Evolutionary conservation across 441 rosid species (phyloP).

Genomic region (Omphalea diandra): DNA sequence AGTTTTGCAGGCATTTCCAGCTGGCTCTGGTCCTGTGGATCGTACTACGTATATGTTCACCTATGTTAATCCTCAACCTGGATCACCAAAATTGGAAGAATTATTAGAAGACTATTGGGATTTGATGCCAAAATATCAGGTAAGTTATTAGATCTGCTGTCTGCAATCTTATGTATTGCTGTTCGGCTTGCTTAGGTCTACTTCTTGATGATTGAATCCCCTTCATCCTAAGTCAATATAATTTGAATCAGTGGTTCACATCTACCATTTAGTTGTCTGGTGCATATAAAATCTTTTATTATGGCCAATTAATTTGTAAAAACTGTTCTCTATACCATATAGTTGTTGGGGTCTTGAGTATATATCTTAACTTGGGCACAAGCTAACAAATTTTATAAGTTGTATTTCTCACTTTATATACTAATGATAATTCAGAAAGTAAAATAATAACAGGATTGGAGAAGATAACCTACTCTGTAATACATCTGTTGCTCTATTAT

Average conservation of each 20-base stretch:
- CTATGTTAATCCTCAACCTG: slow-evolving; percentile 78
- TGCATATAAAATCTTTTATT: background rate
- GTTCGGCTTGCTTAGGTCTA: slow-evolving; percentile 13
- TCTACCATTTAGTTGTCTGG: background rate
- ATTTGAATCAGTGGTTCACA: background rate
- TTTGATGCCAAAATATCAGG: slow-evolving; percentile 93
- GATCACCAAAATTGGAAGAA: slow-evolving; percentile 79
- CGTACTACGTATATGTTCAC: slow-evolving; percentile 98
- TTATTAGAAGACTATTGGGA: slow-evolving; percentile 90
- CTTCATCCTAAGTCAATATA: background rate
- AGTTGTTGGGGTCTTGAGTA: background rate
- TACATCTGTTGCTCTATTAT: background rate
- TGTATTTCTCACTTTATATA: background rate
- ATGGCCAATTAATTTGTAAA: background rate
- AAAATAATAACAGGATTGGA: background rate
- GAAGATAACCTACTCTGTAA: background rate
- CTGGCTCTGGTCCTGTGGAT: slow-evolving; percentile 88
- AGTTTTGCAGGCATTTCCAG: slow-evolving; percentile 83
- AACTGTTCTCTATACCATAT: background rate
- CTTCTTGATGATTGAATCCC: slow-evolving; percentile 15
- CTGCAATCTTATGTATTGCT: slow-evolving; percentile 6
- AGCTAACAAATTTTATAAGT: background rate
- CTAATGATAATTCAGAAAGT: background rate
- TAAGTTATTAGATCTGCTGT: slow-evolving; percentile 28
- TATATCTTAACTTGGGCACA: background rate